These are phyloP conservation scores for Brassica cretica DNA, from an alignment of 345 rosid genomes.

Conservation along the genomic window DNA sequence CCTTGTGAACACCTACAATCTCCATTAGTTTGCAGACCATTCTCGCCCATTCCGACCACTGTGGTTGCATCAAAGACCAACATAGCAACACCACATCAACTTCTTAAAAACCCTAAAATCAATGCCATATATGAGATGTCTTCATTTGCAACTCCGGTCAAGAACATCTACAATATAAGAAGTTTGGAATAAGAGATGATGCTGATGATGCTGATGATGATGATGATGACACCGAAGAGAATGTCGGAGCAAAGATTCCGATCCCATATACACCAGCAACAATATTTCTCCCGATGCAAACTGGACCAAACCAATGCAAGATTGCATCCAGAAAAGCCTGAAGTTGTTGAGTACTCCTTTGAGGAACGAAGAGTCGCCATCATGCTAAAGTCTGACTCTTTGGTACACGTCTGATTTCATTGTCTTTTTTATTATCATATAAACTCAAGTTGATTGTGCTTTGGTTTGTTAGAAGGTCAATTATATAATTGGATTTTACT, in stretches of 20 bases:
- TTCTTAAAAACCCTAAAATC: conserved; percentile 9
- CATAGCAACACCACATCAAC: conserved; percentile 24
- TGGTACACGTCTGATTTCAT: conserved; percentile 50
- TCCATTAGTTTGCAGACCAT: conserved; percentile 75
- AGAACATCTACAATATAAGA: conserved; percentile 30
- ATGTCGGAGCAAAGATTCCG: conserved; percentile 44
- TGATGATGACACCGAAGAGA: conserved; percentile 53
- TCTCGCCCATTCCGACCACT: conserved; percentile 68
- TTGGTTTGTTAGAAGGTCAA: conserved; percentile 46
- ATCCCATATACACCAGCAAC: conserved; percentile 67
- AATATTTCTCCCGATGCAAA: conserved; percentile 73
- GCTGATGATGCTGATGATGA: conserved; percentile 28
- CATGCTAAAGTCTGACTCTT: conserved; percentile 49
- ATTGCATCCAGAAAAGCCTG: conserved; percentile 34
- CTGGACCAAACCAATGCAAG: conserved; percentile 53
- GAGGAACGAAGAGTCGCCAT: conserved; percentile 88
- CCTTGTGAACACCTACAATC: conserved; percentile 57
- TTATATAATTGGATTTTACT: conserved; percentile 50
- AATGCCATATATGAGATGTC: not conserved
- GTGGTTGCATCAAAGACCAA: conserved; percentile 52
- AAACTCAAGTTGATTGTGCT: conserved; percentile 29
- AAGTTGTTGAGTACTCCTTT: conserved; percentile 70
- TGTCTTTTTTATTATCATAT: not conserved
- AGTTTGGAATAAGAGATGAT: conserved; percentile 50
- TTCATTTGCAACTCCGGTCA: conserved; percentile 52